Percentiles rank a stretch among this genome's conserved stretches.
Conservation (phyloP, 108 stramenopile species). For the Cyclotella choctawhatcheeana region DNA sequence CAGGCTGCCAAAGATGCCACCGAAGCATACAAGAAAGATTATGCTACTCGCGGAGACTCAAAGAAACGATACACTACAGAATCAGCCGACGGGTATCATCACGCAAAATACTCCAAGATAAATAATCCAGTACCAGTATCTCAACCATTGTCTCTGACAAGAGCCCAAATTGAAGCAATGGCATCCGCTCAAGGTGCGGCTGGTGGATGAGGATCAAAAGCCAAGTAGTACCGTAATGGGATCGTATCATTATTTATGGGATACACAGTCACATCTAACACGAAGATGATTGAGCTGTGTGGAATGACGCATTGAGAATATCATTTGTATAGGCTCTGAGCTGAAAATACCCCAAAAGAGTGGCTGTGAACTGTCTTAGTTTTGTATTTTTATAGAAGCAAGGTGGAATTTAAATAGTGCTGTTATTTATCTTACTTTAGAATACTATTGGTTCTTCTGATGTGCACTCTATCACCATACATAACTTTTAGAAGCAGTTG, state of each 20-base stretch:
- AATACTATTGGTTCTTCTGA: background rate
- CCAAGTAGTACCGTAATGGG: slow-evolving; percentile 8
- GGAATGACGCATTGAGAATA: slow-evolving; percentile 1
- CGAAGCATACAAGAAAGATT: slow-evolving; percentile 3
- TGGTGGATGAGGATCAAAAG: slow-evolving; percentile 50
- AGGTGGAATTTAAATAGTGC: too few relatives aligned
- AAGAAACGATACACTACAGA: background rate
- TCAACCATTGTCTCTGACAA: slow-evolving; percentile 25
- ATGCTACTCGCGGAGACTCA: background rate
- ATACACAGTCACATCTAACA: too few relatives aligned
- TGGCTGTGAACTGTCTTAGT: background rate
- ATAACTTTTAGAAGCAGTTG: slow-evolving; percentile 69
- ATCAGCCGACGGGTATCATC: background rate
- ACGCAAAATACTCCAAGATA: slow-evolving; percentile 8
- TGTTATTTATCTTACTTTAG: background rate
- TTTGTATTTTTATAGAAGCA: background rate
- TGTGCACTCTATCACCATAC: slow-evolving; percentile 44
- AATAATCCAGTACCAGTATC: background rate
- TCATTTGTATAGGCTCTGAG: background rate
- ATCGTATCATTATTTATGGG: background rate
- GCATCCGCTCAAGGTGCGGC: slow-evolving; percentile 50
- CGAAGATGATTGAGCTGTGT: too few relatives aligned
- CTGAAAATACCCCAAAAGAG: background rate
- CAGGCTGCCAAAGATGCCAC: slow-evolving; percentile 48
- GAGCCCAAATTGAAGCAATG: slow-evolving; percentile 56